Evolutionary conservation across 2,329 filamentous ascomycete species (phyloP), one percentile per base, ranked within the genome.

Genomic region (Neofusicoccum umdonicola): DNA sequence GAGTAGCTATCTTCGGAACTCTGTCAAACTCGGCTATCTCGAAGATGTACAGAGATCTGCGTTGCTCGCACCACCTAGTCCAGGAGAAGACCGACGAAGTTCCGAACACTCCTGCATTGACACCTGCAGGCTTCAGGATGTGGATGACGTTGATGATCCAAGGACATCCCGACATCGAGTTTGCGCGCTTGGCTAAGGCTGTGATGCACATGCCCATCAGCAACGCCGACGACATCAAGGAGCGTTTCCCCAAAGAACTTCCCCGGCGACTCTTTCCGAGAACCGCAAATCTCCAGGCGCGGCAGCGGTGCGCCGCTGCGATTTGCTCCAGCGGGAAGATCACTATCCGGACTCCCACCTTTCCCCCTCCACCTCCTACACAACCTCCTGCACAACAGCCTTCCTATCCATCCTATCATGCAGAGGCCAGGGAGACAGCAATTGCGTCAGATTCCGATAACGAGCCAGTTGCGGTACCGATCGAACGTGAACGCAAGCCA

Each of bases 191-290:
- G 4, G 82, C 87, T 48, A 87, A 85, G 65, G 86, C 92, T 22
- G 85, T 93, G 3, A 76, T 87, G 3, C 84, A 88, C 50, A 86
- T 93, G 76, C 90, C 91, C 0, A 90, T 96, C 69, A 87, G 75
- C 70, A 87, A 88, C 63, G 82, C 87, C 0, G 81, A 83, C 63
- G 85, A 89, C 54, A 85, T 83, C 67, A 87, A 85, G 11, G 90
- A 93, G 75, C 83, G 90, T 2, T 88, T 96, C 63, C 93, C 92
- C 0, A 92, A 91, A 68, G 88, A 93, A 69, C 83, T 96, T 2
- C 88, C 91, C 0, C 83, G 92, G 45, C 84, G 89, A 60, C 81
- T 95, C 3, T 85, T 96, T 44, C 92, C 92, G 0, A 79, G 80
- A 0, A 75, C 77, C 7, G 81, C 84, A 0, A 86, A 92, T 68